These are phyloP conservation scores for Blastocystis sp. DNA, from an alignment of 352 stramenopile species.

Conservation along the genomic window DNA sequence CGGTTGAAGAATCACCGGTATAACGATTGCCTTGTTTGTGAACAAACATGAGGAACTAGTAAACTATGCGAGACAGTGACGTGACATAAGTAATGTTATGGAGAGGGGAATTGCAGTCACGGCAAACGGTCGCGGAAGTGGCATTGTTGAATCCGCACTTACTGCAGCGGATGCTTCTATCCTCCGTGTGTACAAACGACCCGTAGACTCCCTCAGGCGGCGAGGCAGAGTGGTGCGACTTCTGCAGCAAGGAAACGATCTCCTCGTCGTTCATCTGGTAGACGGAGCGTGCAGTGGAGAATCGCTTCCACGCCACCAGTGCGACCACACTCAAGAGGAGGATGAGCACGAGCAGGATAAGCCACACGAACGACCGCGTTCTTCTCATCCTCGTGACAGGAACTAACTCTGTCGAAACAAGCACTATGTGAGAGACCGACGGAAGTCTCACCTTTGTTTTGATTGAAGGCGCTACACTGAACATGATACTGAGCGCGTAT, in stretches of 20 bases:
- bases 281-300: neutral
- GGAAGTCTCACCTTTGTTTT: neutral
- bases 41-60: neutral
- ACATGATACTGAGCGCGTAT: neutral
- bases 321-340: neutral
- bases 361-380: neutral
- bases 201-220: too few species aligned
- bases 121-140: neutral
- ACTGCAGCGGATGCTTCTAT: neutral
- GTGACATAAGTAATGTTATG: neutral
- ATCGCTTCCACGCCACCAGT: neutral
- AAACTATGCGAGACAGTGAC: constrained; percentile 36
- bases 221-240: too few species aligned
- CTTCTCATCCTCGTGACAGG: neutral
- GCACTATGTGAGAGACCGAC: neutral
- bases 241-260: constrained; percentile 26
- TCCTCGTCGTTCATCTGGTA: constrained; percentile 24
- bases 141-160: constrained; percentile 45
- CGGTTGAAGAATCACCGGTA: too few species aligned
- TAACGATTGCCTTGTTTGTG: neutral
- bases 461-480: constrained; percentile 11
- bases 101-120: constrained; percentile 25
- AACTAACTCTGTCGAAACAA: neutral
- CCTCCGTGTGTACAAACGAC: too few species aligned
- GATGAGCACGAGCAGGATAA: neutral